Evolutionary conservation across 768 basidiomycete species (phyloP).

Genomic region (Phlegmacium glaucopus): DNA sequence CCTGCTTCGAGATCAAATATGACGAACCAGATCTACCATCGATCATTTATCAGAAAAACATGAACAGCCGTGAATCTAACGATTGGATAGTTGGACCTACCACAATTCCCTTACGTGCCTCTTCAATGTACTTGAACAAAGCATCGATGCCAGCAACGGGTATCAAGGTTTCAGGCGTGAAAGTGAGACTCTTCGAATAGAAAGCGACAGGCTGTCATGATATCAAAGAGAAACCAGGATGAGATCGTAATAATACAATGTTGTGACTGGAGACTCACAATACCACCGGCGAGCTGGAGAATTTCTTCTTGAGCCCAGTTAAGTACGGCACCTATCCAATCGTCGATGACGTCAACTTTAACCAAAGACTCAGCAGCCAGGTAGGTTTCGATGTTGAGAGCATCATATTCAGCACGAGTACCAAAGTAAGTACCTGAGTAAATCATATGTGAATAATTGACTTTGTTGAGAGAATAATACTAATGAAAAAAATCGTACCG

Average conservation of each 20-base stretch:
- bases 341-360: slow-evolving; percentile 1
- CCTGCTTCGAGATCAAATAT: slow-evolving; percentile 6
- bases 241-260: too few relatives aligned
- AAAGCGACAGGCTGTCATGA: slow-evolving; percentile 1
- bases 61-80: too few relatives aligned
- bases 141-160: background rate
- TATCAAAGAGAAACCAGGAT: background rate
- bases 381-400: background rate
- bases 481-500: too few relatives aligned
- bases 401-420: slow-evolving; percentile 3
- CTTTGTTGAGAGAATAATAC: too few relatives aligned
- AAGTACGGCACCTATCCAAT: slow-evolving; percentile 1
- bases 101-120: slow-evolving; percentile 4
- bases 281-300: slow-evolving; percentile 2
- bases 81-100: background rate
- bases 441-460: background rate
- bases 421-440: slow-evolving; percentile 6
- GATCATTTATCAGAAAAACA: background rate
- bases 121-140: slow-evolving; percentile 5
- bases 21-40: slow-evolving; percentile 5
- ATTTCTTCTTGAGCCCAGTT: slow-evolving; percentile 4
- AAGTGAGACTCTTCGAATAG: slow-evolving; percentile 6
- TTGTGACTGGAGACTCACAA: background rate
- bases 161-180: slow-evolving; percentile 1
- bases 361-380: background rate